phyloP scores from a whole-genome alignment of 805 yeast species.

The Yarrowia osloensis region DNA sequence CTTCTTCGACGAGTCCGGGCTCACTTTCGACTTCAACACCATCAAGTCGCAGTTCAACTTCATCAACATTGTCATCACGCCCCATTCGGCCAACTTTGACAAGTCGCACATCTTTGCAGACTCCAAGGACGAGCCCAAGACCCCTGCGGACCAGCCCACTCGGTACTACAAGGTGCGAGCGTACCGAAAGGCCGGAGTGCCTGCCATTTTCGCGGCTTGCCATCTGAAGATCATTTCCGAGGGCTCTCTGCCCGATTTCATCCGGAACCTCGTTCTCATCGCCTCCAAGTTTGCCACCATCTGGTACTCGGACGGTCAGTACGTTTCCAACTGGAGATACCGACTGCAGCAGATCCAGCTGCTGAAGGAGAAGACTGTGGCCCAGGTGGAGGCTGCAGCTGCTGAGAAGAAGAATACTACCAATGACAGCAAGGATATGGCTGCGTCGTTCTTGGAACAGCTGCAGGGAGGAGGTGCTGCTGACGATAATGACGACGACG shows the following conservation, averaged over 20 bases:
- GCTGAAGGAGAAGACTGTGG: slow-evolving; percentile 42
- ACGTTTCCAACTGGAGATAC: slow-evolving; percentile 66
- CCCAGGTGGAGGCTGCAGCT: slow-evolving; percentile 3
- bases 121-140: not conserved
- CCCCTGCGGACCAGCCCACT: slow-evolving; percentile 14
- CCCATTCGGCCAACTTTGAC: slow-evolving; percentile 48
- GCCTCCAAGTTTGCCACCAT: slow-evolving; percentile 73
- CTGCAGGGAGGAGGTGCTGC: slow-evolving; percentile 18
- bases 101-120: slow-evolving; percentile 31
- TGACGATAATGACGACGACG: slow-evolving; percentile 13
- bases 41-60: slow-evolving; percentile 81
- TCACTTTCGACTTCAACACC: slow-evolving; percentile 66
- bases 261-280: slow-evolving; percentile 64
- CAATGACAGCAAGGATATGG: slow-evolving; percentile 3
- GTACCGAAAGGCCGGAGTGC: slow-evolving; percentile 66
- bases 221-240: slow-evolving; percentile 71
- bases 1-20: slow-evolving; percentile 74
- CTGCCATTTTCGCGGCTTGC: slow-evolving; percentile 73
- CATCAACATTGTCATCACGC: slow-evolving; percentile 74
- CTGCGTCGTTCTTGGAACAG: slow-evolving; percentile 25
- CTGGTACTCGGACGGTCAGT: slow-evolving; percentile 65
- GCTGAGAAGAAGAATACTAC: slow-evolving; percentile 5
- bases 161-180: slow-evolving; percentile 60
- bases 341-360: slow-evolving; percentile 57
- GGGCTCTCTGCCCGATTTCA: slow-evolving; percentile 59